phyloP scores from a whole-genome alignment of 768 basidiomycete species.

The Daedaleopsis nitida region DNA sequence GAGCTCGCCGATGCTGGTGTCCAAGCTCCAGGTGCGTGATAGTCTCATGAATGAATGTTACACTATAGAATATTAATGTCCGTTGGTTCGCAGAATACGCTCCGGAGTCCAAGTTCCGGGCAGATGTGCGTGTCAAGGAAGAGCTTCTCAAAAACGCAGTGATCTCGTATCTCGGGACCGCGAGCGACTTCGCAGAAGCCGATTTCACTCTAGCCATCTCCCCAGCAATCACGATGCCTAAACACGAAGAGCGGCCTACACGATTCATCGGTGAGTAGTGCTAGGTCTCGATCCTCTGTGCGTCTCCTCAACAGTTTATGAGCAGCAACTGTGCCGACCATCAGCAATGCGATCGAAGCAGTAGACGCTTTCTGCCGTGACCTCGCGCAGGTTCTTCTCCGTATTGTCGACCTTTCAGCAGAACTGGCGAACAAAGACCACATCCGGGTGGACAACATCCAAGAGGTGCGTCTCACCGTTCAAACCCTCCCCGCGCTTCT shows the following conservation, averaged over 20 bases:
- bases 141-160: constrained; percentile 61
- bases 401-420: constrained; percentile 66
- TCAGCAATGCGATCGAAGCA: constrained; percentile 73
- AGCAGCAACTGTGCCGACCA: constrained; percentile 71
- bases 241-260: constrained; percentile 57
- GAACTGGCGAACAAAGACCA: constrained; percentile 76
- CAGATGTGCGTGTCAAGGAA: constrained; percentile 55
- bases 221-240: constrained; percentile 58
- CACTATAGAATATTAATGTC: background rate
- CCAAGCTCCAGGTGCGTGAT: constrained; percentile 53
- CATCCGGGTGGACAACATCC: constrained; percentile 68
- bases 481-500: background rate
- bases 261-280: constrained; percentile 56
- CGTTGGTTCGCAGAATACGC: constrained; percentile 45
- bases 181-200: constrained; percentile 78
- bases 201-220: constrained; percentile 75
- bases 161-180: constrained; percentile 66
- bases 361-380: constrained; percentile 63
- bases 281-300: background rate
- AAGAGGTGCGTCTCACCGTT: constrained; percentile 51
- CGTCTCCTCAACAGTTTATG: background rate
- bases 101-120: constrained; percentile 59
- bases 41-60: background rate
- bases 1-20: constrained; percentile 60
- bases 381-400: constrained; percentile 60